A percentile compares a stretch with the other conserved stretches of the same genome.
Evolutionary conservation across 495 filamentous ascomycete species (phyloP).

Genomic region (Podospora anserina): DNA sequence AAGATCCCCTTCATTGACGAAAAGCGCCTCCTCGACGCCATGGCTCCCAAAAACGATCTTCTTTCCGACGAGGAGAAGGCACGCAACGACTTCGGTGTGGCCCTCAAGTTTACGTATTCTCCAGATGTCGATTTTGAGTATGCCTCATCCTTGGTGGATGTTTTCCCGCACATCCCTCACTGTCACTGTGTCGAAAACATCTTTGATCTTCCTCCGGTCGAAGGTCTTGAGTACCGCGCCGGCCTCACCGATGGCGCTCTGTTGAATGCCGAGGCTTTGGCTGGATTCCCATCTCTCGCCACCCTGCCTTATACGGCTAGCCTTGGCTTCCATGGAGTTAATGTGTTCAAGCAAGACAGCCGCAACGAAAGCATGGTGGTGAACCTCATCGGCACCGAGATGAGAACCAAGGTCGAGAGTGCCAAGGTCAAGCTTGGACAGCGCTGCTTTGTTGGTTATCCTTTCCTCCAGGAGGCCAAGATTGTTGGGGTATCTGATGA

Average conservation of each 20-base stretch:
- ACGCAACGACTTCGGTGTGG: slow-evolving; percentile 86
- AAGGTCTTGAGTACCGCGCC: slow-evolving; percentile 80
- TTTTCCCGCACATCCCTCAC: slow-evolving; percentile 84
- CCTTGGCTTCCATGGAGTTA: slow-evolving; percentile 86
- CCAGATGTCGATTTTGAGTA: slow-evolving; percentile 73
- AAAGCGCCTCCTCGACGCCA: slow-evolving; percentile 73
- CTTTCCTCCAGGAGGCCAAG: slow-evolving; percentile 91
- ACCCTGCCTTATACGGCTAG: slow-evolving; percentile 74
- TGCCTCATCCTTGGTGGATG: slow-evolving; percentile 77
- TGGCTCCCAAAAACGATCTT: slow-evolving; percentile 75
- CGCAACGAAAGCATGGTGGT: slow-evolving; percentile 96
- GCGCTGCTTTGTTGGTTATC: slow-evolving; percentile 89
- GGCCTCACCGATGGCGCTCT: slow-evolving; percentile 86
- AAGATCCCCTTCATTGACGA: slow-evolving; percentile 99
- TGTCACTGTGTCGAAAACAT: slow-evolving; percentile 93
- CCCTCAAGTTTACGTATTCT: slow-evolving; percentile 87
- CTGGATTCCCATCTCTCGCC: slow-evolving; percentile 88
- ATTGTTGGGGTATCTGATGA: slow-evolving; percentile 88
- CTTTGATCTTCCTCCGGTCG: slow-evolving; percentile 88
- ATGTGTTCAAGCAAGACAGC: slow-evolving; percentile 95
- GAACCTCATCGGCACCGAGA: slow-evolving; percentile 71
- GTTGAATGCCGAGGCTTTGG: slow-evolving; percentile 73
- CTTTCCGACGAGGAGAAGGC: slow-evolving; percentile 72
- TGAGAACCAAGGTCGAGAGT: slow-evolving; percentile 61
- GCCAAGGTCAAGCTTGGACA: slow-evolving; percentile 79